Percentiles rank a stretch among this genome's conserved stretches.
These are phyloP conservation scores for Berberis vulgaris DNA, from an alignment of 164 flowering plant species.

Conservation along the genomic window DNA sequence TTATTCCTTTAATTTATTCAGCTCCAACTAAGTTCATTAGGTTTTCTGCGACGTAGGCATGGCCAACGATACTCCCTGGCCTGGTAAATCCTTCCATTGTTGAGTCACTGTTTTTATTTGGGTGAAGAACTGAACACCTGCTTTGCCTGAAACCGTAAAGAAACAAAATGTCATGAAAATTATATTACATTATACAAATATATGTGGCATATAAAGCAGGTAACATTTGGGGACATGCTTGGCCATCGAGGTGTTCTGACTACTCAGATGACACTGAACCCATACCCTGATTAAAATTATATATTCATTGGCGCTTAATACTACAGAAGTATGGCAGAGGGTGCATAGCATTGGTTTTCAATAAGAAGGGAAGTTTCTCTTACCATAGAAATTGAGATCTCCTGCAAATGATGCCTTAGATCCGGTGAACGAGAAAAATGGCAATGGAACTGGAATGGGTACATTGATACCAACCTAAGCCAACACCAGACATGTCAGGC, in stretches of 20 bases:
- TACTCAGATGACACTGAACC: no score
- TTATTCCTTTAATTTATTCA: background rate
- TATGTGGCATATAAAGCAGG: no score
- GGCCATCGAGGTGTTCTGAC: no score
- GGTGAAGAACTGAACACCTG: slow-evolving; percentile 58
- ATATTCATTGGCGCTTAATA: no score
- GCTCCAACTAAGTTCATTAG: slow-evolving; percentile 5
- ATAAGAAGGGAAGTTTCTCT: slow-evolving; percentile 1
- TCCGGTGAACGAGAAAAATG: slow-evolving; percentile 46
- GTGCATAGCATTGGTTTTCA: background rate
- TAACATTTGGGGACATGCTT: no score
- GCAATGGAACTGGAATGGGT: slow-evolving; percentile 48
- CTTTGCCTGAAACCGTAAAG: slow-evolving; percentile 39
- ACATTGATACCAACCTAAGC: slow-evolving; percentile 62
- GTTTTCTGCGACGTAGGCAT: slow-evolving; percentile 29
- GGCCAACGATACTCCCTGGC: slow-evolving; percentile 25
- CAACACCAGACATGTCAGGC: slow-evolving; percentile 1
- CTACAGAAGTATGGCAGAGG: no score
- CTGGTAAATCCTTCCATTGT: slow-evolving; percentile 58
- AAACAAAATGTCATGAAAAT: background rate
- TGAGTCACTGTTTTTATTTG: slow-evolving; percentile 58
- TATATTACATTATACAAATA: background rate
- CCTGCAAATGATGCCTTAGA: slow-evolving; percentile 45
- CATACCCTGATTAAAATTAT: no score
- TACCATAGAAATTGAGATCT: slow-evolving; percentile 48